Percentiles rank a stretch among this genome's conserved stretches.
These are phyloP conservation scores for Teratosphaeria zuluensis DNA, from an alignment of 2,329 filamentous ascomycete species.

Conservation along the genomic window DNA sequence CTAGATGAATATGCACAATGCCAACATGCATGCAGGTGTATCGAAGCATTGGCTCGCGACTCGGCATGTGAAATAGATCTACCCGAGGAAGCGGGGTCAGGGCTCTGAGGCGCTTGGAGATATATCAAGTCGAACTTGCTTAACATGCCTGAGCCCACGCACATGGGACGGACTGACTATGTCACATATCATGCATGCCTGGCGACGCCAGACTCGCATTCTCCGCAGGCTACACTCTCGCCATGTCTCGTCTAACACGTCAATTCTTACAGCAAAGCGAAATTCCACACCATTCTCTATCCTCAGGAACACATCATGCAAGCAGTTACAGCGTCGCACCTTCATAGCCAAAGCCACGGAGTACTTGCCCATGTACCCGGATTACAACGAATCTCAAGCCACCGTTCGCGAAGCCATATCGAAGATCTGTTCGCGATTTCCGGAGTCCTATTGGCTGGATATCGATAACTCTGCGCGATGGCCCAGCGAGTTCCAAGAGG, in stretches of 20 bases:
- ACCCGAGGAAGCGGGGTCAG: not conserved
- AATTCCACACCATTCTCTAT: not conserved
- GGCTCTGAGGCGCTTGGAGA: not conserved
- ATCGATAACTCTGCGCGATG: slow-evolving; percentile 30
- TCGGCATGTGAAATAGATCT: not conserved
- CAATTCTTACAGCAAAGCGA: not conserved
- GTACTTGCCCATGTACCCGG: slow-evolving; percentile 23
- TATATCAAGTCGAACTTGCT: not conserved
- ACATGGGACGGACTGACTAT: not conserved
- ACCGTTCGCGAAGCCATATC: slow-evolving; percentile 35
- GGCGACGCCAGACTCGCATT: not conserved
- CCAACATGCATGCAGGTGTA: not conserved
- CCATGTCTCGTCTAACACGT: not conserved
- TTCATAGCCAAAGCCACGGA: slow-evolving; percentile 17
- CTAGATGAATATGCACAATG: not conserved
- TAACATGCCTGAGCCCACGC: not conserved
- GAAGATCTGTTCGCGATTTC: slow-evolving; percentile 34
- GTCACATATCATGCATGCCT: not conserved
- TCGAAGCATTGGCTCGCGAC: not conserved
- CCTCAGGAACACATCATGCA: not conserved
- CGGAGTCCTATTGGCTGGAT: slow-evolving; percentile 34
- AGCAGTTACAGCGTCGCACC: not conserved
- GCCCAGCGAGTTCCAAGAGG: slow-evolving; percentile 32
- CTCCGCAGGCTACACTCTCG: not conserved
- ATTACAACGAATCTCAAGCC: slow-evolving; percentile 32